Conservation (phyloP, 352 stramenopile genomes). For the Plasmopara viticola region DNA sequence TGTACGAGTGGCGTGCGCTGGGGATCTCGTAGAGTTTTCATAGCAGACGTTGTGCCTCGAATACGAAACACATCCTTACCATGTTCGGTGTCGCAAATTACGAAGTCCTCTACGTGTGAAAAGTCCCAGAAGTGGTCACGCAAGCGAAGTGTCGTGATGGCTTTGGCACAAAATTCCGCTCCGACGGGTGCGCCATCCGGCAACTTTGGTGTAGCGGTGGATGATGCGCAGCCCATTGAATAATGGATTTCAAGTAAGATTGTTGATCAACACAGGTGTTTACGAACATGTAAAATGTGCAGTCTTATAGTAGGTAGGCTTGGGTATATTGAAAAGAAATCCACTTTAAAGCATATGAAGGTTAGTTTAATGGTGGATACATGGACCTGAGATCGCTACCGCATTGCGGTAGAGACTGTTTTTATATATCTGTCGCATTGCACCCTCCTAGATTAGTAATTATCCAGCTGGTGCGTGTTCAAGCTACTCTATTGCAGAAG, state of each 20-base stretch:
- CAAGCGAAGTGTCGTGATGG: conserved; percentile 32
- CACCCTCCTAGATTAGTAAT: too few species aligned
- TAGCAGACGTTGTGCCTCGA: conserved; percentile 25
- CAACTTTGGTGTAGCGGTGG: conserved; percentile 19
- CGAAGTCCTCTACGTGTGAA: conserved; percentile 27
- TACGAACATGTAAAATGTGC: too few species aligned
- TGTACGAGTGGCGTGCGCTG: conserved; percentile 28
- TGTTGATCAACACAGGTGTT: too few species aligned
- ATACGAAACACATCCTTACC: conserved; percentile 28
- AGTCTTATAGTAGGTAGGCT: too few species aligned
- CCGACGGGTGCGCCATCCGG: conserved; percentile 17
- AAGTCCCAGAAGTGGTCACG: conserved; percentile 30
- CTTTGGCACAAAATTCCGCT: conserved; percentile 19
- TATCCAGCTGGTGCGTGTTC: too few species aligned
- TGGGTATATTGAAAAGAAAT: too few species aligned
- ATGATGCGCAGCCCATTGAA: conserved; percentile 32
- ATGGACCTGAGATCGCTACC: too few species aligned
- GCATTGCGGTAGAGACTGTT: too few species aligned
- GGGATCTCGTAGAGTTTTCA: conserved; percentile 30
- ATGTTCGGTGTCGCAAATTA: conserved; percentile 27
- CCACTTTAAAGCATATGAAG: too few species aligned
- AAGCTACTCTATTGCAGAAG: too few species aligned
- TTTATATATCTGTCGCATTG: too few species aligned
- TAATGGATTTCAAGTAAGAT: not conserved
- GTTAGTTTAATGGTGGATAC: too few species aligned